Conservation (phyloP, 305 asterid species). For the Fraxinus sp. region DNA sequence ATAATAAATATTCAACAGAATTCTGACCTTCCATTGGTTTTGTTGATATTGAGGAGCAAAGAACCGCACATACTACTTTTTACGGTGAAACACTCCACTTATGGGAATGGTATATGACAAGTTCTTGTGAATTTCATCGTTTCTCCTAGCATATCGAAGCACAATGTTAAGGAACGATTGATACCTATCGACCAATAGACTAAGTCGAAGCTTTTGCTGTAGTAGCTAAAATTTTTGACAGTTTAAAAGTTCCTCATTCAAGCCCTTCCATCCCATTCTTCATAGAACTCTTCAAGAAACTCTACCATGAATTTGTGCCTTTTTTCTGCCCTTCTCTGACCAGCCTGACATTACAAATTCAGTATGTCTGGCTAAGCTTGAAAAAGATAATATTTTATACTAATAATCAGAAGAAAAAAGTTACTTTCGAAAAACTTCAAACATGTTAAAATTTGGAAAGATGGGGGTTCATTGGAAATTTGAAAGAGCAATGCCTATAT, state of each 20-base stretch:
- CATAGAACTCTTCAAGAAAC: slow-evolving; percentile 68
- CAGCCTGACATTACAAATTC: slow-evolving; percentile 54
- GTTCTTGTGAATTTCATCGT: neutral
- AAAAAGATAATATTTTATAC: neutral
- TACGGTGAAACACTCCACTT: neutral
- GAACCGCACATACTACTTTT: neutral
- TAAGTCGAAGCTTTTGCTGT: neutral
- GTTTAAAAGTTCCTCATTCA: slow-evolving; percentile 29
- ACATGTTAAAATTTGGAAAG: neutral
- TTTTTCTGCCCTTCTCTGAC: slow-evolving; percentile 68
- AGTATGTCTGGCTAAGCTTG: neutral
- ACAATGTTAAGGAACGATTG: neutral
- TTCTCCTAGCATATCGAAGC: neutral
- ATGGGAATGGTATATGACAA: neutral
- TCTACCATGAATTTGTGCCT: slow-evolving; percentile 91
- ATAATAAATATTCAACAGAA: neutral
- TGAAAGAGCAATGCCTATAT: neutral
- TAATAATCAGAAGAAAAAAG: neutral
- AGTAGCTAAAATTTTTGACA: neutral
- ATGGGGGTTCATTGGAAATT: neutral
- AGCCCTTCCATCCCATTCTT: slow-evolving; percentile 90
- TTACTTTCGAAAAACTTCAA: neutral
- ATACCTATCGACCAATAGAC: neutral
- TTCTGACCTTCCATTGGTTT: neutral
- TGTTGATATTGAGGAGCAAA: neutral